phyloP scores from a whole-genome alignment of 1,139 yeast genomes.

The Zygosaccharomyces pseudobailii region DNA sequence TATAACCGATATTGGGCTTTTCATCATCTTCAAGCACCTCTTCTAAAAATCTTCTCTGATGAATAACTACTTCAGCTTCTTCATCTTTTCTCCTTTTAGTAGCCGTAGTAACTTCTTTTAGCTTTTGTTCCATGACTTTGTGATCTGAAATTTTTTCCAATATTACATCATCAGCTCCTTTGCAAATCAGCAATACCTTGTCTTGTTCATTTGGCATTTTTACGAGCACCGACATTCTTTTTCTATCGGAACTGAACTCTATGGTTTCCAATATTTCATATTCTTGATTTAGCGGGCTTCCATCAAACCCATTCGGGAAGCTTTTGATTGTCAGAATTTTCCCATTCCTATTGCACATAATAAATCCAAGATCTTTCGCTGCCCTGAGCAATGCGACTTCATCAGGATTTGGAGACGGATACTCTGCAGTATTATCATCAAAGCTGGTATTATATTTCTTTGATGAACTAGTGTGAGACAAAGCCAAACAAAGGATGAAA shows the following conservation, averaged over 20 bases:
- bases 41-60: slow-evolving; percentile 40
- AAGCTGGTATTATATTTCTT: slow-evolving; percentile 36
- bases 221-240: slow-evolving; percentile 89
- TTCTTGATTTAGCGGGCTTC: slow-evolving; percentile 55
- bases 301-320: slow-evolving; percentile 76
- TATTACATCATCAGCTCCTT: slow-evolving; percentile 95
- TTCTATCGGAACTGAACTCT: slow-evolving; percentile 83
- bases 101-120: slow-evolving; percentile 55
- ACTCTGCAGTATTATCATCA: slow-evolving; percentile 48
- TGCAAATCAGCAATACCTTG: slow-evolving; percentile 74
- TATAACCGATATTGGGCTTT: slow-evolving; percentile 18
- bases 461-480: slow-evolving; percentile 89
- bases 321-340: slow-evolving; percentile 61
- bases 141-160: slow-evolving; percentile 62
- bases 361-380: slow-evolving; percentile 89
- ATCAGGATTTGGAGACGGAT: slow-evolving; percentile 95
- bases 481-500: slow-evolving; percentile 73
- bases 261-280: slow-evolving; percentile 74
- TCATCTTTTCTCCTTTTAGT: slow-evolving; percentile 62
- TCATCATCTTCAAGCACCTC: slow-evolving; percentile 21
- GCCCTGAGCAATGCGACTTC: slow-evolving; percentile 91
- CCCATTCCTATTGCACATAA: slow-evolving; percentile 65
- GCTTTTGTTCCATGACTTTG: slow-evolving; percentile 56
- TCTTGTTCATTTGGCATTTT: slow-evolving; percentile 61
- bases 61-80: slow-evolving; percentile 77